phyloP scores from a whole-genome alignment of 2,329 filamentous ascomycete species.

The Colletotrichum noveboracense region DNA sequence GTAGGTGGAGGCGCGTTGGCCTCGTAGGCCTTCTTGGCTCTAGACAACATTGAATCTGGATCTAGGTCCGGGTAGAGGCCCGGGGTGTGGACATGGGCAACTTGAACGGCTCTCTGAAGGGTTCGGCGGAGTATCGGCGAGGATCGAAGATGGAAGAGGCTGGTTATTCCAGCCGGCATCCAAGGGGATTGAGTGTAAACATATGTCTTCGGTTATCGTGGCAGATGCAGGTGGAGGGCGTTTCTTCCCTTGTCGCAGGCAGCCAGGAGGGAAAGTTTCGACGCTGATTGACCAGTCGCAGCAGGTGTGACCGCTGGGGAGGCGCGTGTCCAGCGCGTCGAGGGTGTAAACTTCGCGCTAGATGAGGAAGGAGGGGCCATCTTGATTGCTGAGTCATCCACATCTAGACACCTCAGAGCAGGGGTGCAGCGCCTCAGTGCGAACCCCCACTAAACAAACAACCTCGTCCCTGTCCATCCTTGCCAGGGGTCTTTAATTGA shows the following conservation, averaged over 20 bases:
- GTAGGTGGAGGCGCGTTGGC: slow-evolving; percentile 38
- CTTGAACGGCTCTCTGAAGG: slow-evolving; percentile 26
- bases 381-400: not conserved
- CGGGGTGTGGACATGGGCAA: slow-evolving; percentile 28
- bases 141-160: slow-evolving; percentile 36
- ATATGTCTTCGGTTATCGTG: not conserved
- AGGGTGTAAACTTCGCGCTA: not conserved
- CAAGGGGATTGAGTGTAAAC: slow-evolving; percentile 26
- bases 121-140: slow-evolving; percentile 37
- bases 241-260: not conserved
- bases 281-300: not conserved
- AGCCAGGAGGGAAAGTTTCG: not conserved
- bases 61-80: slow-evolving; percentile 1
- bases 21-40: slow-evolving; percentile 41
- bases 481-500: not conserved
- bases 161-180: slow-evolving; percentile 39
- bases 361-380: not conserved
- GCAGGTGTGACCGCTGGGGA: not conserved
- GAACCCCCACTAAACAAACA: not conserved
- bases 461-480: not conserved
- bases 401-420: not conserved
- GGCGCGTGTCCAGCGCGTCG: slow-evolving; percentile 4
- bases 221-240: not conserved
- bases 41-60: slow-evolving; percentile 38
- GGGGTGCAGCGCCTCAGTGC: not conserved